phyloP scores from a whole-genome alignment of 192 early-diverging fungal genomes.

The Lobosporangium transversale region DNA sequence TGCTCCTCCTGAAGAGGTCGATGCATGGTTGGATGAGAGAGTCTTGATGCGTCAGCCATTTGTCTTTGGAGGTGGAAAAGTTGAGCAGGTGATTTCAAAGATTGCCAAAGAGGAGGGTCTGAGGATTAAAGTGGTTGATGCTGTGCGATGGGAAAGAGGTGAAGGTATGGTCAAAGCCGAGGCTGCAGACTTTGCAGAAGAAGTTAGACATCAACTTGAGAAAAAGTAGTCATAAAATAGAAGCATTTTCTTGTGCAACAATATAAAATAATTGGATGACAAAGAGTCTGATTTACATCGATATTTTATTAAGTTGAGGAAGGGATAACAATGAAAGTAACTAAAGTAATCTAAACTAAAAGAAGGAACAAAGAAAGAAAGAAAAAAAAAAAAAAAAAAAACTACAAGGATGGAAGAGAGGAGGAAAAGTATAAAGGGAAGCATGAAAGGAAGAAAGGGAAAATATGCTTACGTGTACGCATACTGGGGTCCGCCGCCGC shows the following conservation, averaged over 20 bases:
- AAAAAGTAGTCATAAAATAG: constrained; percentile 22
- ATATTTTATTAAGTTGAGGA: too few species aligned
- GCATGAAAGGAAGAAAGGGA: neutral
- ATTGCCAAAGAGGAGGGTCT: constrained; percentile 57
- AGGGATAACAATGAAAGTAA: neutral
- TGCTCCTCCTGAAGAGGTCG: constrained; percentile 53
- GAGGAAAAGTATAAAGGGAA: too few species aligned
- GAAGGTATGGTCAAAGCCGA: constrained; percentile 86
- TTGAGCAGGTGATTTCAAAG: constrained; percentile 69
- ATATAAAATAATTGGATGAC: neutral
- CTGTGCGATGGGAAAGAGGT: constrained; percentile 83
- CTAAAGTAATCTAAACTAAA: neutral
- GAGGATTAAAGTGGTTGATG: constrained; percentile 70
- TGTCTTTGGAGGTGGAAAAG: constrained; percentile 80
- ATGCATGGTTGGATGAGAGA: constrained; percentile 58
- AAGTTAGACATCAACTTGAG: constrained; percentile 66
- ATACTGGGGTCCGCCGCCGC: constrained; percentile 57
- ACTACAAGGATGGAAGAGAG: too few species aligned
- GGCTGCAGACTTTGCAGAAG: constrained; percentile 79
- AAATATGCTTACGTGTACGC: constrained; percentile 32
- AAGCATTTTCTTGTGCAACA: too few species aligned
- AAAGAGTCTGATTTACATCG: neutral
- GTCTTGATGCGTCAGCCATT: constrained; percentile 79
- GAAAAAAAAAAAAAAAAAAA: too few species aligned
- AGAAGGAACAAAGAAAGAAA: too few species aligned